phyloP scores from a whole-genome alignment of 2,329 filamentous ascomycete species.

The Beauveria sp. region DNA sequence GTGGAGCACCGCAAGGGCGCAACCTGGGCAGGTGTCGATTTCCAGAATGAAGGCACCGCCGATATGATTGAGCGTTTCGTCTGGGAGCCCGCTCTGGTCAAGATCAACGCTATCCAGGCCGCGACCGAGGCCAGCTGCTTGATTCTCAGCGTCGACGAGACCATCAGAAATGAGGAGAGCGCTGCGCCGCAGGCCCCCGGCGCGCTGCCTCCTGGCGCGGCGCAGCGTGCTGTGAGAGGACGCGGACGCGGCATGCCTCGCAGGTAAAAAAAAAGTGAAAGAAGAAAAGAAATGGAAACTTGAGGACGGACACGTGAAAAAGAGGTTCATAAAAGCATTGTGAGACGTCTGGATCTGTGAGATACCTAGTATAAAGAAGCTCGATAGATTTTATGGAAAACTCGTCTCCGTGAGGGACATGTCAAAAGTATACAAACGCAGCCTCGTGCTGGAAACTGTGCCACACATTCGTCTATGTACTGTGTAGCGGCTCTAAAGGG shows the following conservation, averaged over 20 bases:
- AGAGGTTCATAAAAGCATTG: constrained; percentile 12
- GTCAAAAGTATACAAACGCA: background rate
- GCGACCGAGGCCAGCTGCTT: constrained; percentile 92
- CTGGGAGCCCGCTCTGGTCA: constrained; percentile 94
- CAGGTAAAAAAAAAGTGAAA: constrained; percentile 41
- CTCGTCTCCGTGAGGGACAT: background rate
- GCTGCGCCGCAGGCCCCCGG: constrained; percentile 73
- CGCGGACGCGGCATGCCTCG: constrained; percentile 85
- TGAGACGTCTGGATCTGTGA: constrained; percentile 27
- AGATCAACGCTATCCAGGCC: constrained; percentile 94
- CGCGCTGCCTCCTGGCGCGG: constrained; percentile 71
- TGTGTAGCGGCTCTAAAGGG: background rate
- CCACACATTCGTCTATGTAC: background rate
- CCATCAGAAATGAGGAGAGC: constrained; percentile 96
- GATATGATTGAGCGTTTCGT: constrained; percentile 96
- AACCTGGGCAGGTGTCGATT: constrained; percentile 94
- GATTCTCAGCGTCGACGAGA: constrained; percentile 95
- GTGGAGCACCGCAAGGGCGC: constrained; percentile 94
- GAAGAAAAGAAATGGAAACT: constrained; percentile 12
- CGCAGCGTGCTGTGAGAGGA: constrained; percentile 79
- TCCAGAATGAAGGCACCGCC: constrained; percentile 80
- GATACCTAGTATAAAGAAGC: constrained; percentile 24
- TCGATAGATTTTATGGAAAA: constrained; percentile 13
- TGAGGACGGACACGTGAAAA: constrained; percentile 12
- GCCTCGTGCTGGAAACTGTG: background rate